A percentile compares a stretch with the other conserved stretches of the same genome.
Conservation (phyloP, 2,329 filamentous ascomycete species). For the Botrytis medusae region DNA sequence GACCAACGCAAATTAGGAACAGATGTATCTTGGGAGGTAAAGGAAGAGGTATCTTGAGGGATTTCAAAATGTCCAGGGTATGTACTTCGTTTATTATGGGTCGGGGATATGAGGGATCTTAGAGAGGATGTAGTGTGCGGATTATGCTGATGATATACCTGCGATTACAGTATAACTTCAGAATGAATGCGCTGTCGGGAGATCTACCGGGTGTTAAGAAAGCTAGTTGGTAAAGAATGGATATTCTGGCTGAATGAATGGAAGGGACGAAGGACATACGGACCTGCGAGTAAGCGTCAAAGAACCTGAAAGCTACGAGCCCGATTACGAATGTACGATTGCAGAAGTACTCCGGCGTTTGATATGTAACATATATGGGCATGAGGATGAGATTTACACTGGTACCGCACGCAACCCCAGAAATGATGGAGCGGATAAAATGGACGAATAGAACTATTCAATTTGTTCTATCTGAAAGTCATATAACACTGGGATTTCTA, state of each 20-base stretch:
- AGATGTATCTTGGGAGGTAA: slow-evolving; percentile 91
- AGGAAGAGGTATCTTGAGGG: slow-evolving; percentile 83
- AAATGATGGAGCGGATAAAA: background rate
- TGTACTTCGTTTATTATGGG: slow-evolving; percentile 43
- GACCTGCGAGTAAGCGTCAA: slow-evolving; percentile 7
- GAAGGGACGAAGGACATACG: background rate
- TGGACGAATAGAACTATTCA: background rate
- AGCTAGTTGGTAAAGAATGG: slow-evolving; percentile 77
- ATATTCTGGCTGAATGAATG: background rate
- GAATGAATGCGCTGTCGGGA: slow-evolving; percentile 82
- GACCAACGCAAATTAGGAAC: slow-evolving; percentile 91
- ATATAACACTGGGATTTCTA: background rate
- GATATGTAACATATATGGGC: slow-evolving; percentile 1
- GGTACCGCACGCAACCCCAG: background rate
- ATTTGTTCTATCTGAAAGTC: background rate
- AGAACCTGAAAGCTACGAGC: background rate
- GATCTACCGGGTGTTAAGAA: slow-evolving; percentile 90
- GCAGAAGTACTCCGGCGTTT: background rate
- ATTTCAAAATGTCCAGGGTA: slow-evolving; percentile 91
- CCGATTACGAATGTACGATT: slow-evolving; percentile 8
- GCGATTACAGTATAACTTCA: slow-evolving; percentile 76
- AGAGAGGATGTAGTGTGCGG: background rate
- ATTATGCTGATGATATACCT: slow-evolving; percentile 10
- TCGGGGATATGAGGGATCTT: background rate
- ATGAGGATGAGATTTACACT: background rate